These are phyloP conservation scores for Paramyrothecium roridum DNA, from an alignment of 2,329 filamentous ascomycete genomes.

Conservation along the genomic window DNA sequence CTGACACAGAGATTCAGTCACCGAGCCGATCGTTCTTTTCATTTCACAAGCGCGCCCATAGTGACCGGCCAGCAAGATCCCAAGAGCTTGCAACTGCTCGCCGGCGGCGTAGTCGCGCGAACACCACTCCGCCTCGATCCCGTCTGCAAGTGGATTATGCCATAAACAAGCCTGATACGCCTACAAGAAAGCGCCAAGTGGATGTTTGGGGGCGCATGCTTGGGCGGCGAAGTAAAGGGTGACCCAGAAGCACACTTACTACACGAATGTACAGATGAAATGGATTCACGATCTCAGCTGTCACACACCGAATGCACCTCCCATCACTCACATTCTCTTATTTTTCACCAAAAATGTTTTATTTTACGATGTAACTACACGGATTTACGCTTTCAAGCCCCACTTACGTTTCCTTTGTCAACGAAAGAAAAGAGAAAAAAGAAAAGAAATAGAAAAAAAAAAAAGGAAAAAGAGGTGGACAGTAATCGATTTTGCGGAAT, in stretches of 20 bases:
- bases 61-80: constrained; percentile 18
- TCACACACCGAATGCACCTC: neutral
- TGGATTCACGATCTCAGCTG: neutral
- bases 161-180: constrained; percentile 5
- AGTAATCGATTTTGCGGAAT: neutral
- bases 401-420: neutral
- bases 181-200: constrained; percentile 22
- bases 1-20: constrained; percentile 27
- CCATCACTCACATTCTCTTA: neutral
- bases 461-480: neutral
- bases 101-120: constrained; percentile 10
- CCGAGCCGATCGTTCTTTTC: constrained; percentile 37
- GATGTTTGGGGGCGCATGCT: constrained; percentile 36
- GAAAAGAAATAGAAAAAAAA: neutral
- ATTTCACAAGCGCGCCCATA: constrained; percentile 35
- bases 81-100: neutral
- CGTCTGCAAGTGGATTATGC: constrained; percentile 1
- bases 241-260: neutral
- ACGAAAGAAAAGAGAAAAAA: neutral
- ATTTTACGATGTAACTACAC: neutral
- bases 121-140: constrained; percentile 19
- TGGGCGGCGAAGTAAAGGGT: constrained; percentile 25
- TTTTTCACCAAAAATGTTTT: neutral
- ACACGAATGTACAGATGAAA: too few species aligned
- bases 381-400: neutral